Percentiles rank a stretch among this genome's conserved stretches.
Evolutionary conservation across 2,329 filamentous ascomycete genomes (phyloP).

Genomic region (Sclerotinia borealis): DNA sequence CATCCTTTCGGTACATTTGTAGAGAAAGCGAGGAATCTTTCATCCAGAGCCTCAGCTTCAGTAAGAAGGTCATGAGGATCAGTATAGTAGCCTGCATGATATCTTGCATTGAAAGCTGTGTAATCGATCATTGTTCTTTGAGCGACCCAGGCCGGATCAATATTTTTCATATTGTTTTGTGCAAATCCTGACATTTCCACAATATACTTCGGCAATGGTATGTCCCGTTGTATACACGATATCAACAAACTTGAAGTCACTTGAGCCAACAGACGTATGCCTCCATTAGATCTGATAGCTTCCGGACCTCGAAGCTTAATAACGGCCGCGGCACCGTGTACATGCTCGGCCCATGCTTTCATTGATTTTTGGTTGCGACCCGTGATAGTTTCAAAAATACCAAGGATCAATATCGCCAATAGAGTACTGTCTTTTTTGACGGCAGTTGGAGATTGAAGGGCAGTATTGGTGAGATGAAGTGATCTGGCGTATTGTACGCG

Average conservation of each 20-base stretch:
- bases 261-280: conserved; percentile 49
- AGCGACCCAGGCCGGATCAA: conserved; percentile 39
- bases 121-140: conserved; percentile 36
- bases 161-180: conserved; percentile 32
- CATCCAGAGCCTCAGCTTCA: conserved; percentile 24
- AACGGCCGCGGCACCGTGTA: conserved; percentile 46
- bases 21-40: conserved; percentile 16
- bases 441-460: conserved; percentile 41
- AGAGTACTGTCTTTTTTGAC: conserved; percentile 49
- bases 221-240: conserved; percentile 44
- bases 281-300: conserved; percentile 42
- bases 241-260: conserved; percentile 46
- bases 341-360: conserved; percentile 47
- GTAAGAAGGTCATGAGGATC: conserved; percentile 15
- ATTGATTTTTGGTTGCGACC: conserved; percentile 42
- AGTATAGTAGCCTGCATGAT: background rate
- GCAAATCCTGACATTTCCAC: conserved; percentile 42
- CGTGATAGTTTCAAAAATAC: conserved; percentile 49
- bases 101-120: conserved; percentile 19
- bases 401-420: conserved; percentile 48
- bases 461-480: conserved; percentile 44
- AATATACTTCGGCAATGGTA: conserved; percentile 44
- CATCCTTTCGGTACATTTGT: conserved; percentile 18
- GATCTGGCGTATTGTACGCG: conserved; percentile 47
- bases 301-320: conserved; percentile 43